phyloP scores from a whole-genome alignment of 2,329 filamentous ascomycete genomes.

The Davidsoniella neocaledoniae region DNA sequence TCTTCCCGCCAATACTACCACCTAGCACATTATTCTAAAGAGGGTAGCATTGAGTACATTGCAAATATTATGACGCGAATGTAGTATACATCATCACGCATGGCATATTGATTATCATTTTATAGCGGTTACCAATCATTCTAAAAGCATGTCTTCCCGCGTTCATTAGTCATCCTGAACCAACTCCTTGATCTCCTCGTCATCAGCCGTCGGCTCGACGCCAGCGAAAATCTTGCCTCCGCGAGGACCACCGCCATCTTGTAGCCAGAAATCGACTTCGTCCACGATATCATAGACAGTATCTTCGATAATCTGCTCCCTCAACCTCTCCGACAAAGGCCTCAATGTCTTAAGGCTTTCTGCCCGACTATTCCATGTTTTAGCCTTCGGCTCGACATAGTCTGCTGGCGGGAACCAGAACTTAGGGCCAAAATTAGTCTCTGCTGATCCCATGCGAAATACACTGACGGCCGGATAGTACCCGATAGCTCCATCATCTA shows the following conservation, averaged over 20 bases:
- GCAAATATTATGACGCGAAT: too few relatives aligned
- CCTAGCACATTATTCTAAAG: too few relatives aligned
- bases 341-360: conserved; percentile 1
- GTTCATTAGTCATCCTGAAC: conserved; percentile 40
- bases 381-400: conserved; percentile 24
- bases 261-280: conserved; percentile 78
- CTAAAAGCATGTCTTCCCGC: background rate
- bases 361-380: conserved; percentile 11
- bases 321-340: conserved; percentile 46
- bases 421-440: conserved; percentile 85
- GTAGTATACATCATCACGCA: too few relatives aligned
- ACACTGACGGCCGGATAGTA: conserved; percentile 91
- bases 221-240: conserved; percentile 28
- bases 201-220: conserved; percentile 27
- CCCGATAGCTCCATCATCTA: conserved; percentile 87
- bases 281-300: conserved; percentile 85
- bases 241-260: conserved; percentile 41
- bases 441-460: conserved; percentile 77
- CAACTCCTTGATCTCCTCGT: conserved; percentile 47
- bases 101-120: too few relatives aligned
- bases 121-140: background rate
- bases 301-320: conserved; percentile 89
- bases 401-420: conserved; percentile 76
- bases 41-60: too few relatives aligned
- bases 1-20: too few relatives aligned